Evolutionary conservation across 148 eudicot species (phyloP).

Genomic region (Chenopodium formosanum): DNA sequence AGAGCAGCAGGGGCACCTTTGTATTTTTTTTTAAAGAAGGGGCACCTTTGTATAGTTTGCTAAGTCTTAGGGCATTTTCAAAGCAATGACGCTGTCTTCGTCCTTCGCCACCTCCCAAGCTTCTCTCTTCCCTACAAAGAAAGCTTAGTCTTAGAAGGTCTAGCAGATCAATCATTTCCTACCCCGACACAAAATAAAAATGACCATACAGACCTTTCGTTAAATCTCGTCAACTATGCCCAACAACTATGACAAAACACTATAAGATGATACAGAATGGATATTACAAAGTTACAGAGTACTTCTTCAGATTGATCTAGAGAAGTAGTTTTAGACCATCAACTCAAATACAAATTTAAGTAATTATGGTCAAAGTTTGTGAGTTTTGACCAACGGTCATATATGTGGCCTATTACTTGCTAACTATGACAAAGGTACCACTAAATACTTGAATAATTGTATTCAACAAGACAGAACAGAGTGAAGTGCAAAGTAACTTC

Average conservation of each 20-base stretch:
- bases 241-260: not conserved
- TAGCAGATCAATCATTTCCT: not conserved
- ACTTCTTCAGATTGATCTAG: no score
- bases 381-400: not conserved
- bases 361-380: not conserved
- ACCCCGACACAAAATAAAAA: no score
- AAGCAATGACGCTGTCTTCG: constrained; percentile 23
- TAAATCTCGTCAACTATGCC: not conserved
- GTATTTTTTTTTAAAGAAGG: not conserved
- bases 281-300: no score
- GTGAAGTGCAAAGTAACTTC: not conserved
- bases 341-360: not conserved
- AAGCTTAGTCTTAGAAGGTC: not conserved
- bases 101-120: constrained; percentile 66
- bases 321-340: not conserved
- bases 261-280: no score
- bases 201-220: not conserved
- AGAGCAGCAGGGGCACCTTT: not conserved
- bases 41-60: not conserved
- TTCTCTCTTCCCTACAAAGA: constrained; percentile 58
- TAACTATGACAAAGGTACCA: not conserved
- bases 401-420: not conserved
- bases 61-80: constrained; percentile 21
- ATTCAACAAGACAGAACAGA: no score
- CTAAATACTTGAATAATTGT: not conserved